These are phyloP conservation scores for Kodamaea leandrae DNA, from an alignment of 805 yeast species.

Conservation along the genomic window DNA sequence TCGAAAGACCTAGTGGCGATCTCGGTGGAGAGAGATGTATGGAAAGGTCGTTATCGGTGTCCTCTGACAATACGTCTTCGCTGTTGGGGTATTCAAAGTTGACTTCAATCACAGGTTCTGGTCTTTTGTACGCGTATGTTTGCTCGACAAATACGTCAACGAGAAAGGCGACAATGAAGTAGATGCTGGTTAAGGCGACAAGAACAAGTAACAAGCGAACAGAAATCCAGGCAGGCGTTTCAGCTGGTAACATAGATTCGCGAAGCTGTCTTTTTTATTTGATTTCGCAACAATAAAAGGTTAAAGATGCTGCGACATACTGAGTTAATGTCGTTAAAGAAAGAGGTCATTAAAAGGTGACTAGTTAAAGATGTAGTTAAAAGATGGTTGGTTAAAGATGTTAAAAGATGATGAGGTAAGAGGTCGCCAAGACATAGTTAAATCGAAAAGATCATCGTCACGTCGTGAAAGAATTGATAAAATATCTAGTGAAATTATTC, in stretches of 20 bases:
- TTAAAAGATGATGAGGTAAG: too few species aligned
- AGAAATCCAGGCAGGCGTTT: background rate
- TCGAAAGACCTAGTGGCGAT: background rate
- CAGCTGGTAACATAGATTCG: background rate
- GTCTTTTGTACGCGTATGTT: slow-evolving; percentile 5
- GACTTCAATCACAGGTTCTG: slow-evolving; percentile 1
- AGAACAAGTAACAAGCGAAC: slow-evolving; percentile 3
- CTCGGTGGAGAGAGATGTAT: background rate
- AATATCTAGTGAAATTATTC: too few species aligned
- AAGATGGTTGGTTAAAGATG: too few species aligned
- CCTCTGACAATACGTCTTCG: background rate
- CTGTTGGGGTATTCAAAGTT: background rate
- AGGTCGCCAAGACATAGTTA: too few species aligned
- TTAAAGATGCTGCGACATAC: too few species aligned
- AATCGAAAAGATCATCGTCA: too few species aligned
- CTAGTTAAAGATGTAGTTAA: too few species aligned
- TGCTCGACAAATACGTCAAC: slow-evolving; percentile 6
- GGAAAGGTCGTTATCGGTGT: background rate
- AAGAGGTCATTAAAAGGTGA: too few species aligned
- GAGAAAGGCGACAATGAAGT: background rate
- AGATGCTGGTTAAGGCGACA: background rate
- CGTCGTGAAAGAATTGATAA: too few species aligned
- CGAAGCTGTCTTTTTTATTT: background rate
- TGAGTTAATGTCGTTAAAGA: background rate
- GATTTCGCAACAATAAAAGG: too few species aligned